Conservation (phyloP, 2,329 filamentous ascomycete genomes). For the Ceratocystiopsis sp. region DNA sequence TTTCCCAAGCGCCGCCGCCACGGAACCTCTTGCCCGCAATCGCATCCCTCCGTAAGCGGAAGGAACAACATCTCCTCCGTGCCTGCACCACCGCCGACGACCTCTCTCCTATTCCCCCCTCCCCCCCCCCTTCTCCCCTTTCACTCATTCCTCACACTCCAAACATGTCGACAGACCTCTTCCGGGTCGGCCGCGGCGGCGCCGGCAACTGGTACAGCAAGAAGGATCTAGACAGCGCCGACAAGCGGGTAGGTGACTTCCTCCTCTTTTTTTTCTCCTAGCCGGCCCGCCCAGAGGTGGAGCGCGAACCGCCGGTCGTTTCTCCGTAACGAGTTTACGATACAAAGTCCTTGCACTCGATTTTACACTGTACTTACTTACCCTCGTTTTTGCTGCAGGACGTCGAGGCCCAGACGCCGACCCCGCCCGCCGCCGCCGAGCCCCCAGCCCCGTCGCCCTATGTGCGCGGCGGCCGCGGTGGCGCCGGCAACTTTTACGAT, state of each 20-base stretch:
- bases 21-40: no score
- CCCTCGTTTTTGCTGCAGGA: conserved; percentile 14
- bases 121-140: no score
- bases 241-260: conserved; percentile 4
- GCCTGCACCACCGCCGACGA: no score
- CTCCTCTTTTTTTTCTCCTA: background rate
- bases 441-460: conserved; percentile 15
- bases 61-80: no score
- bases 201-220: conserved; percentile 45
- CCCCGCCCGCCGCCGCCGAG: background rate
- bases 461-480: conserved; percentile 36
- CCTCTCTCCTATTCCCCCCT: no score
- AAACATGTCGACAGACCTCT: conserved; percentile 23
- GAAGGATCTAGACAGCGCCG: conserved; percentile 30
- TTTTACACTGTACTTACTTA: no score
- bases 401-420: conserved; percentile 20
- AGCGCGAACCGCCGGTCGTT: no score
- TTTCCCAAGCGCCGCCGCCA: no score
- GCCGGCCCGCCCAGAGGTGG: no score
- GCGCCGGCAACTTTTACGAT: conserved; percentile 42
- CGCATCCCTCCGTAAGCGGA: no score
- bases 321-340: no score
- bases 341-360: no score
- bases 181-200: conserved; percentile 41
- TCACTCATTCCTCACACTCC: background rate